Evolutionary conservation across 768 basidiomycete genomes (phyloP).

Genomic region (Pisolithus tinctorius): DNA sequence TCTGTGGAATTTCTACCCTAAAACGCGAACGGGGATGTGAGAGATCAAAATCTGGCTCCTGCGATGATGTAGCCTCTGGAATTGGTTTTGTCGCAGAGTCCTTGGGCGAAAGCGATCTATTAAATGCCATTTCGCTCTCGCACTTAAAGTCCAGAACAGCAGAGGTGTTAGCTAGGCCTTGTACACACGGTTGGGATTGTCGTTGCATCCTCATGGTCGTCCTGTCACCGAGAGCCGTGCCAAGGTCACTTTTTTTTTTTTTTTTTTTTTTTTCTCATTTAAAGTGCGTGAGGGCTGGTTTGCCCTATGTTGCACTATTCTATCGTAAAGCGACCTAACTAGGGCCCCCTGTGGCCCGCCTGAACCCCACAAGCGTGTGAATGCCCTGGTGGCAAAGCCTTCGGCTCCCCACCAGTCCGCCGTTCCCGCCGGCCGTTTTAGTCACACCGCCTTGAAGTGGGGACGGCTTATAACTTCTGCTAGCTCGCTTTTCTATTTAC

Average conservation of each 20-base stretch:
- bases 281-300: too few species aligned
- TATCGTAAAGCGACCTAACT: too few species aligned
- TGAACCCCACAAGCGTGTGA: too few species aligned
- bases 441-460: too few species aligned
- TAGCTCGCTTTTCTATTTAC: too few species aligned
- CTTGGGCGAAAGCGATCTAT: not conserved
- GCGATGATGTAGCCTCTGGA: constrained; percentile 3
- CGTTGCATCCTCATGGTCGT: not conserved
- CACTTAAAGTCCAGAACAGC: constrained; percentile 3
- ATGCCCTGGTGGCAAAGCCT: too few species aligned
- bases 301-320: too few species aligned
- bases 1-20: not conserved
- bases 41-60: not conserved
- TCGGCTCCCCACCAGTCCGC: too few species aligned
- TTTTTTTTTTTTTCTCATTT: too few species aligned
- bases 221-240: not conserved
- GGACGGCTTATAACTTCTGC: too few species aligned
- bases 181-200: not conserved
- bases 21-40: not conserved
- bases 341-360: too few species aligned
- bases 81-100: not conserved
- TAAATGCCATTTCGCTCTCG: not conserved
- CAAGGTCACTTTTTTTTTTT: not conserved
- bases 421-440: too few species aligned
- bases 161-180: constrained; percentile 7